Base-by-base conservation (phyloP, 805 yeast species). In the Wickerhamiella musiphila region DNA sequence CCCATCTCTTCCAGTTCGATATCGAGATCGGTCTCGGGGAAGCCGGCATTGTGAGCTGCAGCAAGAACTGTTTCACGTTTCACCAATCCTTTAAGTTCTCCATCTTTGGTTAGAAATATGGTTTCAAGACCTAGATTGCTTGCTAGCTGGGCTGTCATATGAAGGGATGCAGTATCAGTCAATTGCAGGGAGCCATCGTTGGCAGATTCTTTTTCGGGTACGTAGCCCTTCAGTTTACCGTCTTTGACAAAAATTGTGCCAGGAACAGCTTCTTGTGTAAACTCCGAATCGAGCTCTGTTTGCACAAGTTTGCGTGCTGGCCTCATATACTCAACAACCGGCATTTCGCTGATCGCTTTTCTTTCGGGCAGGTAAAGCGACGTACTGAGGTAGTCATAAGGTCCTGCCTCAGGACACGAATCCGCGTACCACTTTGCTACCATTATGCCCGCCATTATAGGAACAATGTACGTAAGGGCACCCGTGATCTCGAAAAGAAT, bases 401-500 rank as follows among this genome's bases (percentile, higher is more conserved):
- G 70, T 29, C 78, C 76, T 4, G 35, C 34, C 25, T 61, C 61
- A 31, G 61, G 63, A 26, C 75, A 52, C 32, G 68, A 58, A 46
- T 81, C 90, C 40, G 70, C 74, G n/a, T 72, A 63, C 53, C 78
- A 66, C 44, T 78, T 73, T 29, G 84, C 69, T 6, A 73, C 62
- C 60, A 82, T 66, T 2, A 79, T 93, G 1, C 84, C 76, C 10
- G 72, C 57, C 94, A 81, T 81, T 19, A 81, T 76, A 0, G 94
- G 94, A 27, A 81, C 57, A 2, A 79, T 82, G 46, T 81, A 81
- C 0, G 78, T 67, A 30, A 82, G 61, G 0, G 93, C 94, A 17
- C 93, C 94, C 0, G 93, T 78, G 24, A 81, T 56, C 51, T 81
- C 94, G 51, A 78, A 77, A 40, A 79, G 61, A 17, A 82, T 69